Base-by-base conservation (phyloP, 805 yeast species). In the Metschnikowia kunwiensis region DNA sequence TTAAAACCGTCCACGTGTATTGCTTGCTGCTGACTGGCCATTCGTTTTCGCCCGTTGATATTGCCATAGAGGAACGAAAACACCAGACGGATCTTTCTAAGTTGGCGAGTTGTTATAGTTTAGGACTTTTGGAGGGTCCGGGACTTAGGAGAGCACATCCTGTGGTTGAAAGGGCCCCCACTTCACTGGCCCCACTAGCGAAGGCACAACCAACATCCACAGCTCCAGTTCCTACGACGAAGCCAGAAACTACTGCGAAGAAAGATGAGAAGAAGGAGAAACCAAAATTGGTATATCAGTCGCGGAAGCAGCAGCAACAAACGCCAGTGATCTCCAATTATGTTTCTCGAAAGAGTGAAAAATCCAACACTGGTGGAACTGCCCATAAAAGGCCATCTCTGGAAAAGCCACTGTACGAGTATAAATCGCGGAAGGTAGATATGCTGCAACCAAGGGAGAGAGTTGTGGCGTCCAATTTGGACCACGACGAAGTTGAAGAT, bases 1-100 rank as follows among this genome's bases (percentile, higher is more conserved):
- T 73, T 0, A 39, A 47, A 9, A 49, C 66, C 3, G 53, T 71
- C 6, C 72, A 63, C 31, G 60, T 73, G 0, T 73, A 72, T 47
- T 44, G 73, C 17, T 42, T 74, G 23, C 44, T 53, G 23, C 44
- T 58, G 15, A 45, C 55, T 20, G 36, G 27, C 12, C 25, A 35
- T 27, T 15, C 41, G 4, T 38, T 48, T 20, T 30, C 47, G 13
- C 18, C 29, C 22, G 27, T 27, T 14, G 45, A 48, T 9, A 33
- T 44, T n/a, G 52, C 52, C 10, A 15, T 46, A 26, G 43, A 39
- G 20, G 50, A 46, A 38, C 34, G 49, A 25, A 44, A 43, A 16
- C 45, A 43, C 28, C 45, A 49, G 2, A 24, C 42, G 7, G 46
- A 46, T 12, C 36, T 45, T 7, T 36, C 43, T 9, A 40, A 52